These are phyloP conservation scores for Blechomonas ayalai DNA, from an alignment of 208 protist genomes.

Conservation along the genomic window DNA sequence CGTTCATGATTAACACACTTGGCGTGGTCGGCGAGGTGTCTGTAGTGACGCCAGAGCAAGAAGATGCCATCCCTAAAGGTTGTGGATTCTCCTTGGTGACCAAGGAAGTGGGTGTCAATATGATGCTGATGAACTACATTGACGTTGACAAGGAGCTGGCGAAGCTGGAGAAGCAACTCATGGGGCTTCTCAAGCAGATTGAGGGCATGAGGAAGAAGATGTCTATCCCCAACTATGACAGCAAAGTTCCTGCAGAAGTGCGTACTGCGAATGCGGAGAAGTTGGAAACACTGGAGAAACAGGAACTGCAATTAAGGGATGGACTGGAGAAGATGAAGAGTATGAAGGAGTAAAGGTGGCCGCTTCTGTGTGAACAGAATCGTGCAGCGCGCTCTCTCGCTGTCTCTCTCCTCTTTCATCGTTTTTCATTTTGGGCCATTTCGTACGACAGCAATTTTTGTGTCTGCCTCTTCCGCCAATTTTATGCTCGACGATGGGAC, in stretches of 20 bases:
- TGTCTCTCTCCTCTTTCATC: conserved; percentile 1
- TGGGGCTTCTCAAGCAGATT: conserved; percentile 68
- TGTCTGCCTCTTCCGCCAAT: too few relatives aligned
- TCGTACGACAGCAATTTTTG: too few relatives aligned
- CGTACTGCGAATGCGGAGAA: conserved; percentile 78
- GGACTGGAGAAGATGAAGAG: conserved; percentile 75
- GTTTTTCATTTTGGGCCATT: neutral
- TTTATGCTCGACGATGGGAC: too few relatives aligned
- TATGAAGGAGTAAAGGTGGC: conserved; percentile 13
- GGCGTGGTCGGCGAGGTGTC: conserved; percentile 70
- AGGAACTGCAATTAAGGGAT: conserved; percentile 56
- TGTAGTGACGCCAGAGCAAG: conserved; percentile 42
- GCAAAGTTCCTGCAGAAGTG: conserved; percentile 84
- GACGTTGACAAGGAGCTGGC: conserved; percentile 84
- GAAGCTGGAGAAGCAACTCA: conserved; percentile 85
- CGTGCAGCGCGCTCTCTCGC: neutral
- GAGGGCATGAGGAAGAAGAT: conserved; percentile 85
- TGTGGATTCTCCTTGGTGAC: conserved; percentile 84
- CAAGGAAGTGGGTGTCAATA: conserved; percentile 74
- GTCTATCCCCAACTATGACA: conserved; percentile 82
- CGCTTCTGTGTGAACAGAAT: too few relatives aligned
- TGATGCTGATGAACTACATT: conserved; percentile 89
- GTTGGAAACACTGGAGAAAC: conserved; percentile 46
- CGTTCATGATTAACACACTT: conserved; percentile 70
- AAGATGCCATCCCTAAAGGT: conserved; percentile 59